phyloP scores from a whole-genome alignment of 805 yeast genomes.

The Candida nanaspora region DNA sequence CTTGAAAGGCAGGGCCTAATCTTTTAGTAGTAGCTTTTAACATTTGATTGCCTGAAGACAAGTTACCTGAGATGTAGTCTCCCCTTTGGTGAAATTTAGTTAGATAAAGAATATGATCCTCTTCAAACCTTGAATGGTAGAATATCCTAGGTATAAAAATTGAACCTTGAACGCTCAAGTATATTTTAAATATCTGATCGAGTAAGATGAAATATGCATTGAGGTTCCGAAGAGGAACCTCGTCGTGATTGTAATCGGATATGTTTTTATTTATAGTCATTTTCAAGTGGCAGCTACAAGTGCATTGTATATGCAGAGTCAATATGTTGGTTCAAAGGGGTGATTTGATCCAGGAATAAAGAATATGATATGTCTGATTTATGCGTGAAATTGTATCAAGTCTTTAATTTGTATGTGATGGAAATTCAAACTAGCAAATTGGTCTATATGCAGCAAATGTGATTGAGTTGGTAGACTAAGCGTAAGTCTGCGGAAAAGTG shows the following conservation, averaged over 20 bases:
- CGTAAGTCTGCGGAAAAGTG: too few species aligned
- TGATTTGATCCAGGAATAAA: too few species aligned
- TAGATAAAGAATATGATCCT: constrained; percentile 9
- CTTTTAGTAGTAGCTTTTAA: constrained; percentile 9
- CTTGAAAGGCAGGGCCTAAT: constrained; percentile 15
- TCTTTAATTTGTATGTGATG: too few species aligned
- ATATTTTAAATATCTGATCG: not conserved
- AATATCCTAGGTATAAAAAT: constrained; percentile 1
- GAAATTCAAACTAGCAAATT: too few species aligned
- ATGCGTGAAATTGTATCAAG: not conserved
- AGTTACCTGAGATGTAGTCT: constrained; percentile 19
- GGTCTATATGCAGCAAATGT: too few species aligned
- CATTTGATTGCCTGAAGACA: constrained; percentile 10
- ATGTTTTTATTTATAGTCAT: not conserved
- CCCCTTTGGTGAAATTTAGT: constrained; percentile 11
- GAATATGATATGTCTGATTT: not conserved
- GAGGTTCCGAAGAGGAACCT: not conserved
- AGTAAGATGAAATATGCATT: not conserved
- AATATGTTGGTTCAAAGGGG: too few species aligned
- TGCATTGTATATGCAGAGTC: too few species aligned
- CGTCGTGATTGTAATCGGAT: not conserved
- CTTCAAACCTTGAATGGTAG: constrained; percentile 3
- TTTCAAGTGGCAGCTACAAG: not conserved
- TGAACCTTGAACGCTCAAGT: not conserved
- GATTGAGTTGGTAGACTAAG: too few species aligned